These are phyloP conservation scores for Prunus davidiana DNA, from an alignment of 306 rosid species.

Conservation along the genomic window DNA sequence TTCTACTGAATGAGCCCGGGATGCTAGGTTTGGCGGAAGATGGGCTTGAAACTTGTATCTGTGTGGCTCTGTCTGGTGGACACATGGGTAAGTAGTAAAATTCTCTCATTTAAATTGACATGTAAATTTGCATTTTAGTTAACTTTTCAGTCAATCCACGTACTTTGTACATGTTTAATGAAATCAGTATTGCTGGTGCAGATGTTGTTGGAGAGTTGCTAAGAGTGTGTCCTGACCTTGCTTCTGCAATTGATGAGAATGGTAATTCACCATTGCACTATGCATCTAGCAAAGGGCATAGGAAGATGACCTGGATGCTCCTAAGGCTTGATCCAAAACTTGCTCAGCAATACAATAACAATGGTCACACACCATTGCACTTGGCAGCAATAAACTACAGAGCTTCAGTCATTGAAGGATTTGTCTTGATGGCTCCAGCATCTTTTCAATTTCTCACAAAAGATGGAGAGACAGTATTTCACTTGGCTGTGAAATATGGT, in stretches of 20 bases:
- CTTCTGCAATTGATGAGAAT: slow-evolving; percentile 33
- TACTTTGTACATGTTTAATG: too few relatives aligned
- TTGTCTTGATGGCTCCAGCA: slow-evolving; percentile 31
- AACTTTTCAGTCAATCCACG: too few relatives aligned
- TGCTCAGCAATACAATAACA: slow-evolving; percentile 47
- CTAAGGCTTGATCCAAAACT: slow-evolving; percentile 38
- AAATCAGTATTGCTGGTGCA: slow-evolving; percentile 12
- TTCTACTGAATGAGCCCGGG: slow-evolving; percentile 39
- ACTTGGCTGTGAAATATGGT: slow-evolving; percentile 61
- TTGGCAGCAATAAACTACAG: slow-evolving; percentile 53
- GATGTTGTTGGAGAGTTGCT: slow-evolving; percentile 59
- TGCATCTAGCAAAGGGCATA: slow-evolving; percentile 45
- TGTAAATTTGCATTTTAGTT: too few relatives aligned
- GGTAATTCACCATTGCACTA: slow-evolving; percentile 59
- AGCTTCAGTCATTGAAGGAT: slow-evolving; percentile 48
- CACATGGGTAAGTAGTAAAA: too few relatives aligned
- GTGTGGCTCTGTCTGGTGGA: too few relatives aligned
- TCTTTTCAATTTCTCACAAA: slow-evolving; percentile 44
- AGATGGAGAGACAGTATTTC: slow-evolving; percentile 68
- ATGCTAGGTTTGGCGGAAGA: slow-evolving; percentile 9
- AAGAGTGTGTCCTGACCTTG: slow-evolving; percentile 33
- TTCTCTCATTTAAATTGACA: too few relatives aligned
- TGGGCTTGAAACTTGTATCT: slow-evolving; percentile 33
- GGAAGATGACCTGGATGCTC: slow-evolving; percentile 48
- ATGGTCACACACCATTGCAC: slow-evolving; percentile 68